Conservation (phyloP, 306 rosid species). For the Rosa rugosa region DNA sequence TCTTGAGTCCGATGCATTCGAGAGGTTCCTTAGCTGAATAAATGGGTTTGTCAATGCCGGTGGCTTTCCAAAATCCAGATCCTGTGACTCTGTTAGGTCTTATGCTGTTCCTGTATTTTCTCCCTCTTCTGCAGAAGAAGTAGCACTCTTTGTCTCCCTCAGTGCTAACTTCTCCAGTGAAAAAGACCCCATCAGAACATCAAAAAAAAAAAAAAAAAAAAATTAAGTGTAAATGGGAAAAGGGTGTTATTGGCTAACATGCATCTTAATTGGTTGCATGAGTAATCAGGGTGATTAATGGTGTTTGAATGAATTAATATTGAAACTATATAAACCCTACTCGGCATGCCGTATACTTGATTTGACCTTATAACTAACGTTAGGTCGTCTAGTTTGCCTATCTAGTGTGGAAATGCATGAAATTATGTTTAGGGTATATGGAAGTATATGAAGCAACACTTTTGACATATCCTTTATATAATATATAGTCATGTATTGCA, state of each 20-base stretch:
- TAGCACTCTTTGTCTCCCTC: constrained; percentile 64
- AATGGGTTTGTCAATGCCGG: constrained; percentile 76
- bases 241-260: background rate
- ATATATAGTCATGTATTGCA: background rate
- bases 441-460: no score
- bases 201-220: background rate
- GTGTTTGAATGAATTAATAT: no score
- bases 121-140: constrained; percentile 78
- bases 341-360: no score
- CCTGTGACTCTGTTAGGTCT: constrained; percentile 80
- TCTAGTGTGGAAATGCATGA: no score
- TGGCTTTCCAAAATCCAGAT: constrained; percentile 87
- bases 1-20: constrained; percentile 76
- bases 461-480: no score
- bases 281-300: background rate
- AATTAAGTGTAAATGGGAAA: background rate
- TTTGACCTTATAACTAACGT: no score
- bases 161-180: constrained; percentile 41
- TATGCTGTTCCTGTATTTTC: constrained; percentile 77
- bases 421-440: no score
- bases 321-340: no score
- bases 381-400: no score
- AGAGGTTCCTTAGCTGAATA: constrained; percentile 40
- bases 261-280: background rate
- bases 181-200: background rate